A percentile compares a stretch with the other conserved stretches of the same genome.
phyloP scores from a whole-genome alignment of 116 monocot genomes.

The Iris pallida region DNA sequence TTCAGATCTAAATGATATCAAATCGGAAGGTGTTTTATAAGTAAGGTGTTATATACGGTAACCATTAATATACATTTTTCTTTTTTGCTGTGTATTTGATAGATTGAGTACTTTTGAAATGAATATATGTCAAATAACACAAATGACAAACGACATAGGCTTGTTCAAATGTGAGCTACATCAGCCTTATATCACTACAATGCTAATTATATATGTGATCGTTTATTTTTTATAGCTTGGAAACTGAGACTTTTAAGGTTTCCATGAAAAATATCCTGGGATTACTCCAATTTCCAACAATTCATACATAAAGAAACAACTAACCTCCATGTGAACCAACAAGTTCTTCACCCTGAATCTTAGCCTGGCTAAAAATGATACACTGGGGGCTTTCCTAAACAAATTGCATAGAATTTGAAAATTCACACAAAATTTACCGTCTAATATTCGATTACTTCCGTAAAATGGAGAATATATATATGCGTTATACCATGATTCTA shows the following conservation, averaged over 20 bases:
- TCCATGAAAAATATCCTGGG: background rate
- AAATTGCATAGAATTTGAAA: constrained; percentile 43
- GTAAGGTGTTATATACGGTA: background rate
- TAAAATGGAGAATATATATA: background rate
- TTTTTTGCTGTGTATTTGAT: background rate
- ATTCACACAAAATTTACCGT: background rate
- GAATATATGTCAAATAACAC: background rate
- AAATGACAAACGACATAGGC: background rate
- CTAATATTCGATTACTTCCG: background rate
- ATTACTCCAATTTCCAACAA: background rate
- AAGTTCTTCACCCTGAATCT: constrained; percentile 75
- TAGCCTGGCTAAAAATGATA: constrained; percentile 85
- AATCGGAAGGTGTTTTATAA: too few species aligned
- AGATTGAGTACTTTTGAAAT: background rate
- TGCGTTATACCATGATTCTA: constrained; percentile 1
- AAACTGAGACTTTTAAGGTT: background rate
- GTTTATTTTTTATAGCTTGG: too few species aligned
- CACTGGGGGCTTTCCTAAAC: constrained; percentile 82
- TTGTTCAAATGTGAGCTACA: background rate
- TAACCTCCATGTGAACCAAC: constrained; percentile 80
- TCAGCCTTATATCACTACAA: too few species aligned
- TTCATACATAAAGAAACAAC: background rate
- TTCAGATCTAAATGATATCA: too few species aligned
- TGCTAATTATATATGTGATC: too few species aligned
- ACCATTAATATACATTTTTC: background rate